Percentiles rank a stretch among this genome's conserved stretches.
These are phyloP conservation scores for Fusarium subtropicale DNA, from an alignment of 2,329 filamentous ascomycete species.

Conservation along the genomic window DNA sequence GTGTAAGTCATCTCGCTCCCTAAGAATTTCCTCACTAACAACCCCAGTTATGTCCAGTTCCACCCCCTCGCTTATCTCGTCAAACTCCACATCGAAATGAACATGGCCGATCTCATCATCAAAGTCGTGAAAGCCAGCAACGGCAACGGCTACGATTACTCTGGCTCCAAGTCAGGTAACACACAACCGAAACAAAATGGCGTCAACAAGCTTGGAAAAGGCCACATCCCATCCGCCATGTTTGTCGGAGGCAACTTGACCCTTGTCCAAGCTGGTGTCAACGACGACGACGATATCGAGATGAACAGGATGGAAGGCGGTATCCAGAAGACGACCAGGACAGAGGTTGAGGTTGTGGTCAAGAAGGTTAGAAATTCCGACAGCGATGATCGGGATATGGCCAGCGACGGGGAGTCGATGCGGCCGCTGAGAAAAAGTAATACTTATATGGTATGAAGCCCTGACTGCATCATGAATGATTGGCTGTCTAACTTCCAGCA, in stretches of 20 bases:
- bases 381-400: constrained; percentile 38
- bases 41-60: constrained; percentile 57
- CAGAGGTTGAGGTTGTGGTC: constrained; percentile 42
- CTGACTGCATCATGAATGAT: neutral
- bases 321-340: constrained; percentile 46
- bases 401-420: constrained; percentile 42
- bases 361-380: constrained; percentile 36
- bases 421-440: constrained; percentile 39
- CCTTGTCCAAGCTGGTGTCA: constrained; percentile 39
- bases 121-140: constrained; percentile 50
- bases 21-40: neutral
- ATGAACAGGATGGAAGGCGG: constrained; percentile 22
- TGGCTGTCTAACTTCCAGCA: neutral
- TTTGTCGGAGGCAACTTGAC: constrained; percentile 42
- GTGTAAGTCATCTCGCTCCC: constrained; percentile 38
- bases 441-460: constrained; percentile 28
- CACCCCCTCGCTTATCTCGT: constrained; percentile 64
- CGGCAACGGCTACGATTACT: constrained; percentile 40
- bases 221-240: constrained; percentile 34
- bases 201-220: constrained; percentile 2
- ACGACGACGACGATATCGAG: constrained; percentile 39
- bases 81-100: constrained; percentile 66
- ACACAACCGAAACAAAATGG: constrained; percentile 34
- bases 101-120: constrained; percentile 64
- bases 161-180: constrained; percentile 35